A percentile compares a stretch with the other conserved stretches of the same genome.
Evolutionary conservation across 2,329 filamentous ascomycete species (phyloP).

Genomic region (Thelonectria olida): DNA sequence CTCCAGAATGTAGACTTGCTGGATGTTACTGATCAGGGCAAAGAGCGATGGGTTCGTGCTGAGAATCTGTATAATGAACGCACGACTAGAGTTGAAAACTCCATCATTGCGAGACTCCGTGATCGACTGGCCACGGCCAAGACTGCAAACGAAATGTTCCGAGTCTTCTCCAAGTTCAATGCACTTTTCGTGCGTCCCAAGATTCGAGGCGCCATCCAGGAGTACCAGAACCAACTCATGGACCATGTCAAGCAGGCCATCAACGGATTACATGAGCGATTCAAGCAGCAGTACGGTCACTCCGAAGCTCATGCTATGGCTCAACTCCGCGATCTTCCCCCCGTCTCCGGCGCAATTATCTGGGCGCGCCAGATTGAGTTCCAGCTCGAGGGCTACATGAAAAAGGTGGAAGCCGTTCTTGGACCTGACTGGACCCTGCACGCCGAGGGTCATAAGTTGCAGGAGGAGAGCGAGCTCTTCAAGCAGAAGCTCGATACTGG

Average conservation of each 20-base stretch:
- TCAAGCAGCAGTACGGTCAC: constrained; percentile 98
- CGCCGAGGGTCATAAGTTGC: constrained; percentile 92
- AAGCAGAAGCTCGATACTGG: constrained; percentile 94
- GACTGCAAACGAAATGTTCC: constrained; percentile 99
- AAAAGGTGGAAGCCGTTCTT: constrained; percentile 97
- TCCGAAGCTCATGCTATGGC: constrained; percentile 99
- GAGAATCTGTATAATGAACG: constrained; percentile 98
- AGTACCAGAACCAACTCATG: constrained; percentile 98
- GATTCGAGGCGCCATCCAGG: constrained; percentile 95
- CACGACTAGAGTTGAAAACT: constrained; percentile 96
- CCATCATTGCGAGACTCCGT: constrained; percentile 92
- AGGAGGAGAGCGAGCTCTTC: constrained; percentile 91
- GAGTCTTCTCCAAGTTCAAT: constrained; percentile 99
- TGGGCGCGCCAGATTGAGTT: constrained; percentile 98
- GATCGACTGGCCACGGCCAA: constrained; percentile 95
- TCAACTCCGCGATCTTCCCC: constrained; percentile 92
- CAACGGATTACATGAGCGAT: constrained; percentile 89
- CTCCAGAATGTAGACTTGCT: constrained; percentile 95
- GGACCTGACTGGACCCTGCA: constrained; percentile 95
- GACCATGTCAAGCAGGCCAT: constrained; percentile 98
- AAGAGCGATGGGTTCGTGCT: constrained; percentile 89
- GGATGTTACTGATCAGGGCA: constrained; percentile 90
- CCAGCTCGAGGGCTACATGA: constrained; percentile 96
- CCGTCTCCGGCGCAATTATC: constrained; percentile 95
- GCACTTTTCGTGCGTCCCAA: constrained; percentile 98